These are phyloP conservation scores for Halophytophthora polymorphica DNA, from an alignment of 352 stramenopile species.

Conservation along the genomic window DNA sequence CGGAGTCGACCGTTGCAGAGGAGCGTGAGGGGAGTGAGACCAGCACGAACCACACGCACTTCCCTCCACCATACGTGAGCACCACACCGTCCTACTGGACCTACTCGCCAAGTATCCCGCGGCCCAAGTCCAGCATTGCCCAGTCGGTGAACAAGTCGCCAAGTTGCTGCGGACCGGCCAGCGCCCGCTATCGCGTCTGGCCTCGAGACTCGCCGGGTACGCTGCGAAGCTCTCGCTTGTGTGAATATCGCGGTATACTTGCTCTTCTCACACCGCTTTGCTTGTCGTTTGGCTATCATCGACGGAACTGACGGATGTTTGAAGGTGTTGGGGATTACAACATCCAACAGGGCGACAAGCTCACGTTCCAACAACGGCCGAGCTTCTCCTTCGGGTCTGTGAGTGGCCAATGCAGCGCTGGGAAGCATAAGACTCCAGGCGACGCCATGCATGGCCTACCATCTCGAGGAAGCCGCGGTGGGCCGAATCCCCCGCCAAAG, in stretches of 20 bases:
- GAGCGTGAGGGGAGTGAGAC: slow-evolving; percentile 10
- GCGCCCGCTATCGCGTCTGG: slow-evolving; percentile 17
- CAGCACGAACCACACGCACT: slow-evolving; percentile 9
- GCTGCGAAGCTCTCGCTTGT: neutral
- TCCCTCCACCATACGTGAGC: slow-evolving; percentile 34
- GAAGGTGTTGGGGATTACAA: slow-evolving; percentile 54
- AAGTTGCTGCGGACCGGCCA: slow-evolving; percentile 6
- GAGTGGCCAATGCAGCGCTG: neutral
- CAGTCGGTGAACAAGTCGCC: slow-evolving; percentile 18
- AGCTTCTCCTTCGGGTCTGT: slow-evolving; percentile 37
- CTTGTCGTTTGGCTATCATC: no score
- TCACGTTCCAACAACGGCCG: slow-evolving; percentile 37
- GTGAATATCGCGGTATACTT: neutral
- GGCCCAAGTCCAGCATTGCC: slow-evolving; percentile 21
- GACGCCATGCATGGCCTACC: neutral
- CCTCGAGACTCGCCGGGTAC: slow-evolving; percentile 18
- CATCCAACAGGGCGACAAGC: slow-evolving; percentile 34
- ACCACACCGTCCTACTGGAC: slow-evolving; percentile 31
- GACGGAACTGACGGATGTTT: neutral
- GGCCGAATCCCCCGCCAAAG: neutral
- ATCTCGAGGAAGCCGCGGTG: neutral
- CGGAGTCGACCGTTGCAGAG: slow-evolving; percentile 21
- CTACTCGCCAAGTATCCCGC: slow-evolving; percentile 20
- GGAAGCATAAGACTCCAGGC: neutral
- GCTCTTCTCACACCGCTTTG: neutral